Evolutionary conservation across 805 yeast species (phyloP).

Genomic region (Saccharomycopsis javanensis): DNA sequence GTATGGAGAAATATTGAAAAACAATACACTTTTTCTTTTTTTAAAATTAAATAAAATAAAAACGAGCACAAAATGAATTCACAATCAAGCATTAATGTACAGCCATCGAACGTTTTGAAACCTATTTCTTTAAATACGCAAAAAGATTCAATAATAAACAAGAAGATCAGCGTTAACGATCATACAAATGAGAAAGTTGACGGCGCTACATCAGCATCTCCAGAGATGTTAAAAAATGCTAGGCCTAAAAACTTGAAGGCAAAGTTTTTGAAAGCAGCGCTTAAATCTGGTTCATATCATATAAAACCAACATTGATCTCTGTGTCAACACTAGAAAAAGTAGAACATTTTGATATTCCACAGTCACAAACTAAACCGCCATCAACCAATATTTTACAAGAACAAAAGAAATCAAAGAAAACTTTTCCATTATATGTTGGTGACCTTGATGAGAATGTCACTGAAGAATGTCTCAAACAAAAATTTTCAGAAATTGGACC

Average conservation of each 20-base stretch:
- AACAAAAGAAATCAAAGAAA: not conserved
- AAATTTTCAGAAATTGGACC: conserved; percentile 37
- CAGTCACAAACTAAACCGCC: not conserved
- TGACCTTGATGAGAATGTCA: conserved; percentile 40
- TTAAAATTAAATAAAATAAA: not conserved
- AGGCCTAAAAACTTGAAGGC: not conserved
- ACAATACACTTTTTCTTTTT: too few relatives aligned
- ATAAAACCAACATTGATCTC: not conserved
- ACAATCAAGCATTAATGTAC: not conserved
- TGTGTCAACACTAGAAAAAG: not conserved
- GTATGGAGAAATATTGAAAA: not conserved
- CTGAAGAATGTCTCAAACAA: conserved; percentile 38
- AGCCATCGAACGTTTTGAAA: conserved; percentile 1
- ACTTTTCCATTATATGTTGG: conserved; percentile 48
- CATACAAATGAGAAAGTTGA: not conserved
- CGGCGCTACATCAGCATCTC: not conserved
- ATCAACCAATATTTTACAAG: not conserved
- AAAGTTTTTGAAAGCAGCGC: not conserved
- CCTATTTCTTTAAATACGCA: conserved; percentile 8
- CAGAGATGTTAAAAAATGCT: not conserved
- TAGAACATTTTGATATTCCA: not conserved
- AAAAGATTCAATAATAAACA: not conserved
- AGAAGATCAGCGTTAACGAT: not conserved
- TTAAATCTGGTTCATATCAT: not conserved
- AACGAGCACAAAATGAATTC: not conserved